Evolutionary conservation across 768 basidiomycete genomes (phyloP), one percentile per base, ranked within the genome.

Genomic region (Kwoniella mangroviensis): DNA sequence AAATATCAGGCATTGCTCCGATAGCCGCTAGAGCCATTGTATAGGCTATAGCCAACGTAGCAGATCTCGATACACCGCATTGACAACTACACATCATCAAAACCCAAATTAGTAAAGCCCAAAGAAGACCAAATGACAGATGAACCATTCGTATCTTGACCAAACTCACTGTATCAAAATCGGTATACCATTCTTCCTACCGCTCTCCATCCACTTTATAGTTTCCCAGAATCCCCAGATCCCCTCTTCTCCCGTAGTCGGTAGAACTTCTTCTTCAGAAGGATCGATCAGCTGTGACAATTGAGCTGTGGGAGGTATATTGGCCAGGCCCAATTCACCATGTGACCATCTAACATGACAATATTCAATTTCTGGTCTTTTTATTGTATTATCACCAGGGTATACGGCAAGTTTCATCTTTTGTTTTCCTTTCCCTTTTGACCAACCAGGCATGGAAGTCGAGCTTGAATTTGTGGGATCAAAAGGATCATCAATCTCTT

Each of bases 151-250:
- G 28, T 26, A 59, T 24, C 9, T 42, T 17, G 49, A 24, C 22
- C 19, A 51, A 53, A 79, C 81, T 75, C 65, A 83, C 82, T 83
- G 82, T 28, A 83, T 81, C 57, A 83, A 59, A 4, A 83, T 77
- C 2, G 81, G 79, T n/a, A 72, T 64, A 12, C 74, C 75, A 17
- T 51, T 42, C 24, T 57, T 66, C 66, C 81, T 52, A 1, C 72
- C 82, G 13, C 43, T 40, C 58, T 78, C 79, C 55, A 82, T 73
- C 73, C 73, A 81, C 52, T 72, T 51, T 2, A 80, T 76, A 4
- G 77, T 77, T 42, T 79, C 70, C 71, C 75, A 76, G 52, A 83
- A 79, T 34, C 75, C 68, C 72, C 76, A 79, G 12, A 62, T 45
- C 41, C 41, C 71, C 17, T 12, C 67, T n/a, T 26, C 64, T 22